phyloP scores from a whole-genome alignment of 2,329 filamentous ascomycete species.

The Lachnellula suecica region DNA sequence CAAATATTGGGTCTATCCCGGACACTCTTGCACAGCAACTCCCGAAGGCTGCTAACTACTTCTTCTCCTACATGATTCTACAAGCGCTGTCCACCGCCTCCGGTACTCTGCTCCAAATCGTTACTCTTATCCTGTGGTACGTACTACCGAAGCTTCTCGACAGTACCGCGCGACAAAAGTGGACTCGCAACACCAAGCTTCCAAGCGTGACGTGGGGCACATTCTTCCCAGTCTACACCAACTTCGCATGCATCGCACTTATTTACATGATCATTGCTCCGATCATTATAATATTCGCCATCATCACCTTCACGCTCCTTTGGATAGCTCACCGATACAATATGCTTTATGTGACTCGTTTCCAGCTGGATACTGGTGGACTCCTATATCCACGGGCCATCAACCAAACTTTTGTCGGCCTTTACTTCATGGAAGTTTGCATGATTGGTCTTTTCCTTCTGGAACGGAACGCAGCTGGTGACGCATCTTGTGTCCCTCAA shows the following conservation, averaged over 20 bases:
- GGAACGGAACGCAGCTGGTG: conserved; percentile 54
- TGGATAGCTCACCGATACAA: conserved; percentile 98
- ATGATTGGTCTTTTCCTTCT: conserved; percentile 90
- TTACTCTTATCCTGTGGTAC: conserved; percentile 78
- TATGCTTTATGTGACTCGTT: conserved; percentile 90
- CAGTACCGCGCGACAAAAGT: conserved; percentile 79
- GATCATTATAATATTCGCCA: conserved; percentile 87
- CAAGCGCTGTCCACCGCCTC: conserved; percentile 91
- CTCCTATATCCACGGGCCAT: conserved; percentile 88
- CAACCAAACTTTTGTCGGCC: conserved; percentile 90
- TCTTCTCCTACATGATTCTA: conserved; percentile 97
- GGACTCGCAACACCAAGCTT: conserved; percentile 77
- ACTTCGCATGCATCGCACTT: conserved; percentile 88
- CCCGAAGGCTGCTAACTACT: conserved; percentile 89
- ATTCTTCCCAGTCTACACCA: conserved; percentile 95
- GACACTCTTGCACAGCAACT: conserved; percentile 73
- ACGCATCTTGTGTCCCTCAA: conserved; percentile 67
- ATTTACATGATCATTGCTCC: conserved; percentile 90
- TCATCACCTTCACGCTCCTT: conserved; percentile 86
- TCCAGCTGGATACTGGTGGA: conserved; percentile 87
- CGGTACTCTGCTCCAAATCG: conserved; percentile 81
- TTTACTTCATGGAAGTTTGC: conserved; percentile 93
- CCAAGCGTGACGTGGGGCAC: conserved; percentile 83
- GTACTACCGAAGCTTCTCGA: conserved; percentile 78
- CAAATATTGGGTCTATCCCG: conserved; percentile 63